Evolutionary conservation across 768 basidiomycete genomes (phyloP).

Genomic region (Mycena olivaceomarginata): DNA sequence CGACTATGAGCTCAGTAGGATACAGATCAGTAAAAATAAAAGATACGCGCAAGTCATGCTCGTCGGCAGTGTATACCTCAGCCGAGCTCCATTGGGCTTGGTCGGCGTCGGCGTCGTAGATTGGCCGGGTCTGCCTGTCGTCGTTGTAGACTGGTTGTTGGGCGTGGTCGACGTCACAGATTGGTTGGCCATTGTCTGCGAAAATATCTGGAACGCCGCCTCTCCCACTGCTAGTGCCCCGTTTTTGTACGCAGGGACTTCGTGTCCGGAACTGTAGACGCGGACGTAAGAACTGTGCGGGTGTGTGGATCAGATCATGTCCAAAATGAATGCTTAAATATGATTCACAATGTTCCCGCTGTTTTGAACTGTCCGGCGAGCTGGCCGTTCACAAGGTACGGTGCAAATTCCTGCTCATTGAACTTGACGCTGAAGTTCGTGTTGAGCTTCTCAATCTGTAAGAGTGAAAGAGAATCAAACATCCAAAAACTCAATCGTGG

Average conservation of each 20-base stretch:
- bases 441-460: slow-evolving; percentile 47
- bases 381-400: slow-evolving; percentile 61
- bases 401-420: slow-evolving; percentile 55
- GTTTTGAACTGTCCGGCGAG: slow-evolving; percentile 64
- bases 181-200: slow-evolving; percentile 20
- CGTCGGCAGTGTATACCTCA: slow-evolving; percentile 26
- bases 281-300: slow-evolving; percentile 58
- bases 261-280: slow-evolving; percentile 55
- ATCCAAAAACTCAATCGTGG: not conserved
- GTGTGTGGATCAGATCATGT: not conserved
- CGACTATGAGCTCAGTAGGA: slow-evolving; percentile 23
- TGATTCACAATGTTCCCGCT: slow-evolving; percentile 60
- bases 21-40: slow-evolving; percentile 26
- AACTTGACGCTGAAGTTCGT: slow-evolving; percentile 57
- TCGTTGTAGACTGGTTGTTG: slow-evolving; percentile 29
- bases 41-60: slow-evolving; percentile 21
- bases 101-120: slow-evolving; percentile 26
- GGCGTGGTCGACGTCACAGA: slow-evolving; percentile 29
- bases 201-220: slow-evolving; percentile 32
- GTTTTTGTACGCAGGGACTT: slow-evolving; percentile 53
- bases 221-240: slow-evolving; percentile 27
- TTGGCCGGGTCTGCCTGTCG: slow-evolving; percentile 17
- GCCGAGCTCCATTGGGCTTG: slow-evolving; percentile 18
- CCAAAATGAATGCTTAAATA: slow-evolving; percentile 10
- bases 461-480: not conserved